Conservation (phyloP, 1,139 yeast genomes). For the Candida sojae region DNA sequence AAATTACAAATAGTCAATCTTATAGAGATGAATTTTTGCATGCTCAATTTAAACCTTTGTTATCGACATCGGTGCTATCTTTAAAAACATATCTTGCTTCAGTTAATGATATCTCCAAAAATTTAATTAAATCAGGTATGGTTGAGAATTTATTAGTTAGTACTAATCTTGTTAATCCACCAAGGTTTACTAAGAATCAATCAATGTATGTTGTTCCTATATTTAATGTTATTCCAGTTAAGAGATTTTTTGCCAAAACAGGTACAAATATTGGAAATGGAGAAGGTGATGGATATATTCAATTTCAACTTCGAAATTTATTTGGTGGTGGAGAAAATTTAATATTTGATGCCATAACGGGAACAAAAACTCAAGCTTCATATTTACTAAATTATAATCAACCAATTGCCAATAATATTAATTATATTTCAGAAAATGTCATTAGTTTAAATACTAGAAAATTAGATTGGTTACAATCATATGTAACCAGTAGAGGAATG, state of each 20-base stretch:
- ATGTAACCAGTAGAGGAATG: slow-evolving; percentile 60
- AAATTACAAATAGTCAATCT: slow-evolving; percentile 54
- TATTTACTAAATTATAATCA: slow-evolving; percentile 62
- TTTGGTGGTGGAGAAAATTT: slow-evolving; percentile 89
- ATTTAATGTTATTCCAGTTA: slow-evolving; percentile 60
- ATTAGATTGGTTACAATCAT: slow-evolving; percentile 69
- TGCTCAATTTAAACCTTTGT: slow-evolving; percentile 57
- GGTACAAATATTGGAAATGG: slow-evolving; percentile 96
- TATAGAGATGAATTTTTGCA: slow-evolving; percentile 54
- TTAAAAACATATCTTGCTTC: slow-evolving; percentile 36
- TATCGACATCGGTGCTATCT: slow-evolving; percentile 31
- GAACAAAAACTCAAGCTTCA: slow-evolving; percentile 79
- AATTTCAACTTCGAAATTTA: slow-evolving; percentile 71
- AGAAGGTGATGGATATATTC: slow-evolving; percentile 90
- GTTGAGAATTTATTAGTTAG: slow-evolving; percentile 46
- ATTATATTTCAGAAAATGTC: slow-evolving; percentile 56
- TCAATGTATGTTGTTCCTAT: slow-evolving; percentile 52
- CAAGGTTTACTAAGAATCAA: slow-evolving; percentile 11
- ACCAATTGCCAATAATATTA: slow-evolving; percentile 58
- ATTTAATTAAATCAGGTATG: slow-evolving; percentile 44
- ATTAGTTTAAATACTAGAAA: slow-evolving; percentile 60
- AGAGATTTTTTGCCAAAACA: slow-evolving; percentile 73
- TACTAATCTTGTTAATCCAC: slow-evolving; percentile 32
- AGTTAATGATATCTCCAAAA: slow-evolving; percentile 45
- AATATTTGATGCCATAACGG: slow-evolving; percentile 73